Evolutionary conservation across 495 filamentous ascomycete genomes (phyloP).

Genomic region (Halenospora varia): DNA sequence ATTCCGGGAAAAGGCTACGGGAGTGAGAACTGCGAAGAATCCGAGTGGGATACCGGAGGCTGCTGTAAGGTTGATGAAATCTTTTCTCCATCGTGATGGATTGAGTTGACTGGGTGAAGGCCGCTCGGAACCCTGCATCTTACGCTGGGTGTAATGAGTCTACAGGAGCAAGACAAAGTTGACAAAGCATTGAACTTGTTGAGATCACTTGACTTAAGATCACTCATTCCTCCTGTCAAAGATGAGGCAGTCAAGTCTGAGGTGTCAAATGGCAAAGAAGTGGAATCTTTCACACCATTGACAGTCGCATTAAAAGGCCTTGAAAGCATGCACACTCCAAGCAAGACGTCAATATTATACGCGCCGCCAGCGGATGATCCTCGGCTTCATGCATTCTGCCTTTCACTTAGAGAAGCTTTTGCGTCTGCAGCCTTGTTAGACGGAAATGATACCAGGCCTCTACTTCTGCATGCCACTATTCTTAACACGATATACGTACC

Average conservation of each 20-base stretch:
- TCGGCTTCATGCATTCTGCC: slow-evolving; percentile 59
- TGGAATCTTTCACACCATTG: too few species aligned
- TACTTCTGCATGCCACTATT: slow-evolving; percentile 81
- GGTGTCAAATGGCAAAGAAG: neutral
- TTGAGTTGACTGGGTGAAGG: too few species aligned
- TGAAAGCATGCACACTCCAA: slow-evolving; percentile 38
- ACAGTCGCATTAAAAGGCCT: slow-evolving; percentile 44
- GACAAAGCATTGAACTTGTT: slow-evolving; percentile 56
- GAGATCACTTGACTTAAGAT: slow-evolving; percentile 43
- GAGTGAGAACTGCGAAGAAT: slow-evolving; percentile 20
- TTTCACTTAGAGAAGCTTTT: slow-evolving; percentile 57
- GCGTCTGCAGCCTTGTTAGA: slow-evolving; percentile 56
- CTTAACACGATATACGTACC: slow-evolving; percentile 82
- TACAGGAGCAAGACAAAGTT: slow-evolving; percentile 51
- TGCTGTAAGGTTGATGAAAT: too few species aligned
- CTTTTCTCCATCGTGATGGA: too few species aligned
- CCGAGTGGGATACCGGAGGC: slow-evolving; percentile 28
- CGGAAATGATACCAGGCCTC: slow-evolving; percentile 54
- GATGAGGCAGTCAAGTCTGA: too few species aligned
- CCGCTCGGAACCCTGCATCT: slow-evolving; percentile 80
- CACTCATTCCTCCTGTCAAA: slow-evolving; percentile 37
- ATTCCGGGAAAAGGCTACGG: slow-evolving; percentile 56
- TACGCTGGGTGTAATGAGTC: slow-evolving; percentile 83
- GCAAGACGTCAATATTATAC: slow-evolving; percentile 49
- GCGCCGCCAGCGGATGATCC: slow-evolving; percentile 43